Percentiles rank a stretch among this genome's conserved stretches.
Evolutionary conservation across 1,284 basidiomycete genomes (phyloP).

Genomic region (Sporisorium exsertum): DNA sequence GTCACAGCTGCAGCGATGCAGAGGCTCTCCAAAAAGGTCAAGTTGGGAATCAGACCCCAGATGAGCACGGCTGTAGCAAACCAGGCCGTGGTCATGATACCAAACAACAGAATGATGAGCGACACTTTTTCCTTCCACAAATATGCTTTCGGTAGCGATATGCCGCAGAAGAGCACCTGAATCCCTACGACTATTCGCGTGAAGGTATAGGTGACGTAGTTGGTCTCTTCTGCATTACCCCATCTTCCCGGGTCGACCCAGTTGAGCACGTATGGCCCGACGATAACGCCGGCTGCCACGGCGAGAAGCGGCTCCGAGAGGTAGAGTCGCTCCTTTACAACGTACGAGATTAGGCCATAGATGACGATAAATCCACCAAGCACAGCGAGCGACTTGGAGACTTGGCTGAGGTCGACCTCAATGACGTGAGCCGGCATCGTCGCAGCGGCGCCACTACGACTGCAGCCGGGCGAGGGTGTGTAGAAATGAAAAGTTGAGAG

Average conservation of each 20-base stretch:
- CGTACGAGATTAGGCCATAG: constrained; percentile 66
- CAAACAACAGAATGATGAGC: constrained; percentile 67
- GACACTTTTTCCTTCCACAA: constrained; percentile 64
- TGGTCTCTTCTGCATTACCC: constrained; percentile 49
- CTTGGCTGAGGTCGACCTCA: constrained; percentile 59
- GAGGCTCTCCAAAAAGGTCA: constrained; percentile 70
- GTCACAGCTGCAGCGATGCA: constrained; percentile 70
- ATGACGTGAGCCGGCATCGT: constrained; percentile 52
- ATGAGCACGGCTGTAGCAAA: constrained; percentile 69
- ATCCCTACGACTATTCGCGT: constrained; percentile 68
- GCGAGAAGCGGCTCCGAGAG: constrained; percentile 67
- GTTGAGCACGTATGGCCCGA: constrained; percentile 64
- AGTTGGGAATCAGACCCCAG: constrained; percentile 66
- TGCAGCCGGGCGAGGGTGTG: not conserved
- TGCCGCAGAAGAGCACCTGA: constrained; percentile 70
- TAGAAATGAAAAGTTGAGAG: not conserved
- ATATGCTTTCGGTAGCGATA: constrained; percentile 69
- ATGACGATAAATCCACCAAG: constrained; percentile 66
- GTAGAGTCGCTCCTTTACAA: constrained; percentile 66
- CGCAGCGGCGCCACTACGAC: not conserved
- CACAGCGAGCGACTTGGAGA: constrained; percentile 62
- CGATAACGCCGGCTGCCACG: constrained; percentile 62
- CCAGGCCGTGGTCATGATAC: constrained; percentile 71
- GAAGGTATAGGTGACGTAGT: constrained; percentile 70
- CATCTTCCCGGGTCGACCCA: constrained; percentile 66